Conservation (phyloP, 2,329 filamentous ascomycete genomes). For the Paracoccidioides brasiliensis region DNA sequence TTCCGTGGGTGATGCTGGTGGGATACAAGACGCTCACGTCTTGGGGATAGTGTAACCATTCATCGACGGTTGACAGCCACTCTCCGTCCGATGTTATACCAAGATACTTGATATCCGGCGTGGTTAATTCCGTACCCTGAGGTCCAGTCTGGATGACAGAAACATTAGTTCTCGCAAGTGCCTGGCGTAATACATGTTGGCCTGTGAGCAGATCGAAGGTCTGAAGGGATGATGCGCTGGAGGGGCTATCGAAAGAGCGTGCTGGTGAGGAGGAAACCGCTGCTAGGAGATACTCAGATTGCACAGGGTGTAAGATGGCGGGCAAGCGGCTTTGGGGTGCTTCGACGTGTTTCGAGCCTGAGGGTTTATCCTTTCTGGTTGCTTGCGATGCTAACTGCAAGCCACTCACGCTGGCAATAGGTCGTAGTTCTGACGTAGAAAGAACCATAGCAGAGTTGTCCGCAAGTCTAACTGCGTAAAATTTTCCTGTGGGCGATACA, state of each 20-base stretch:
- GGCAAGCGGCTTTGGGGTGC: constrained; percentile 31
- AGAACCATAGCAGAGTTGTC: constrained; percentile 88
- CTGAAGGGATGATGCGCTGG: constrained; percentile 55
- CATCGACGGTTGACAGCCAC: constrained; percentile 86
- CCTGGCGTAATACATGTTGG: constrained; percentile 71
- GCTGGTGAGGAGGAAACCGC: constrained; percentile 44
- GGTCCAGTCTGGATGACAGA: constrained; percentile 67
- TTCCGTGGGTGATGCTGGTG: constrained; percentile 9
- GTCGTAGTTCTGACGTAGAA: constrained; percentile 77
- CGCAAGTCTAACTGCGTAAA: constrained; percentile 72
- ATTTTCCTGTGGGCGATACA: constrained; percentile 64
- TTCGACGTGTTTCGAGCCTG: constrained; percentile 29
- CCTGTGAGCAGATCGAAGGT: constrained; percentile 73
- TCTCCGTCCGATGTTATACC: constrained; percentile 66
- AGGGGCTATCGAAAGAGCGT: constrained; percentile 20
- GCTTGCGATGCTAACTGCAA: constrained; percentile 44
- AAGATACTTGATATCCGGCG: constrained; percentile 65
- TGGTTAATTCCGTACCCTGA: constrained; percentile 56
- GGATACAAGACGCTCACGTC: constrained; percentile 50
- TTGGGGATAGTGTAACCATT: constrained; percentile 63
- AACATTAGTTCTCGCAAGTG: constrained; percentile 73
- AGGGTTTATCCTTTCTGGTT: constrained; percentile 25
- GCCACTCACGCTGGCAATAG: constrained; percentile 70
- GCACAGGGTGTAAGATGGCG: constrained; percentile 48
- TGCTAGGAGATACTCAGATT: constrained; percentile 52